Evolutionary conservation across 352 stramenopile genomes (phyloP).

Genomic region (Phytophthora chlamydospora): DNA sequence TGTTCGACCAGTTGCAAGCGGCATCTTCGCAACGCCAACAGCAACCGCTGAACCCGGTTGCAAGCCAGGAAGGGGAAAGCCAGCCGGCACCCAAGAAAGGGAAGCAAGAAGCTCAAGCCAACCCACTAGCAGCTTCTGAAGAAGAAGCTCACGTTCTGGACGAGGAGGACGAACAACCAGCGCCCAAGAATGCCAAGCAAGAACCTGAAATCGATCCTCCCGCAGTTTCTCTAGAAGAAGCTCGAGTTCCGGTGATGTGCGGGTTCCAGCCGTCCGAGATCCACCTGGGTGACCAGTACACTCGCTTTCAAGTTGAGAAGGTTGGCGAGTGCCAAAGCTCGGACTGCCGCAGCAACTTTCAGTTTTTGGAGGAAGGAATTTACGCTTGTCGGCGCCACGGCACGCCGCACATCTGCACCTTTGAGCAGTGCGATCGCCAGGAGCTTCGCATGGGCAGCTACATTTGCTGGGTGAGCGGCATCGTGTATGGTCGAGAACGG

Average conservation of each 20-base stretch:
- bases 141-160: not conserved
- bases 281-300: constrained; percentile 61
- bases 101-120: constrained; percentile 17
- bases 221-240: not conserved
- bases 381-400: constrained; percentile 72
- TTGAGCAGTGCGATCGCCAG: constrained; percentile 71
- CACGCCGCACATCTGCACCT: constrained; percentile 77
- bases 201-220: not conserved
- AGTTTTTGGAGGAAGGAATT: constrained; percentile 79
- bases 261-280: constrained; percentile 58
- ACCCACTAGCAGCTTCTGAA: not conserved
- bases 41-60: constrained; percentile 6
- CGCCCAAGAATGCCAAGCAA: no score
- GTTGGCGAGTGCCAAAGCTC: constrained; percentile 43
- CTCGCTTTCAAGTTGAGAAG: constrained; percentile 60
- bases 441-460: constrained; percentile 59
- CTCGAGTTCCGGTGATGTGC: constrained; percentile 14
- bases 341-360: constrained; percentile 49
- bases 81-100: constrained; percentile 17
- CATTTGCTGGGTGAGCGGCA: constrained; percentile 72
- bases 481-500: constrained; percentile 64
- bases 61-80: constrained; percentile 22
- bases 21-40: constrained; percentile 20
- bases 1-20: constrained; percentile 71
- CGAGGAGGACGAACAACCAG: no score